A percentile compares a stretch with the other conserved stretches of the same genome.
phyloP scores from a whole-genome alignment of 164 flowering plant species.

The Cinnamomum micranthum region DNA sequence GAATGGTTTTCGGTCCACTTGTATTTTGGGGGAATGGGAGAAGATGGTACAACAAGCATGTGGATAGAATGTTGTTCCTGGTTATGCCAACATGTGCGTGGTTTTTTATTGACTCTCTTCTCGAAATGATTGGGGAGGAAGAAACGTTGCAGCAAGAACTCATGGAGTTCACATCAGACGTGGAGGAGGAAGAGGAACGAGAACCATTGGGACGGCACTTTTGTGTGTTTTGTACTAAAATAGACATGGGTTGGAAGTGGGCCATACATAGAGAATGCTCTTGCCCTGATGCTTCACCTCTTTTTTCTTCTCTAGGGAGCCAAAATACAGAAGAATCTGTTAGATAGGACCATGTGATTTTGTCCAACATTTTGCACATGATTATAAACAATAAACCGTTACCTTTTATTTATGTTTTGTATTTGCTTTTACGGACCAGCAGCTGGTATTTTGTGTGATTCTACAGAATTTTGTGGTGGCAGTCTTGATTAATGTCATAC shows the following conservation, averaged over 20 bases:
- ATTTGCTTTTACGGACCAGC: too few relatives aligned
- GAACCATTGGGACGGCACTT: conserved; percentile 24
- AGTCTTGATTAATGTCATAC: too few relatives aligned
- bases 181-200: conserved; percentile 11
- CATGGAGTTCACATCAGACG: conserved; percentile 14
- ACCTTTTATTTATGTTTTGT: too few relatives aligned
- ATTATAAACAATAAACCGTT: too few relatives aligned
- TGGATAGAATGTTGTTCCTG: conserved; percentile 20
- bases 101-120: conserved; percentile 6
- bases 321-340: background rate
- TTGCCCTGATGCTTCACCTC: conserved; percentile 32
- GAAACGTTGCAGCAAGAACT: conserved; percentile 23
- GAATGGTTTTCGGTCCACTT: conserved; percentile 30
- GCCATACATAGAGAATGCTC: conserved; percentile 54
- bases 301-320: conserved; percentile 18
- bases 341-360: background rate
- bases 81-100: background rate
- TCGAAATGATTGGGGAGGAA: conserved; percentile 20
- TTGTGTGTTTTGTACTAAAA: conserved; percentile 64
- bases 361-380: too few relatives aligned
- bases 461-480: too few relatives aligned
- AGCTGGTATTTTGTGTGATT: too few relatives aligned
- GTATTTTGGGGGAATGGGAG: conserved; percentile 33
- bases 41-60: conserved; percentile 29
- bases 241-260: conserved; percentile 38